Percentiles rank a stretch among this genome's conserved stretches.
Conservation (phyloP, 768 basidiomycete genomes). For the Leccinum obscurum region DNA sequence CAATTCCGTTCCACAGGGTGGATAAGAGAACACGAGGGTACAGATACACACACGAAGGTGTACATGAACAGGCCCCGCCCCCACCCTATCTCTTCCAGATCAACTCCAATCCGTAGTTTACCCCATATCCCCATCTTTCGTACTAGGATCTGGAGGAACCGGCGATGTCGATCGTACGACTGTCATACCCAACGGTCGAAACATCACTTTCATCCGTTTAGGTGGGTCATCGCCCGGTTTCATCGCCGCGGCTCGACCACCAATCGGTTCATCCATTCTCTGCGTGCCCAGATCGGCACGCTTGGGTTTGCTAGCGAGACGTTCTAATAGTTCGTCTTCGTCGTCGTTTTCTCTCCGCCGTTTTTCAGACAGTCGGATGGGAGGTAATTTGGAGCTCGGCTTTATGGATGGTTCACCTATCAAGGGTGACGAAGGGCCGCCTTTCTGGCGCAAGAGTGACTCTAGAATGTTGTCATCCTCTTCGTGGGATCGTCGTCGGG, state of each 20-base stretch:
- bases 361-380: slow-evolving; percentile 64
- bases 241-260: slow-evolving; percentile 22
- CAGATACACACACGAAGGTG: slow-evolving; percentile 10
- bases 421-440: slow-evolving; percentile 41
- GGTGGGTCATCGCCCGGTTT: slow-evolving; percentile 44
- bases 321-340: slow-evolving; percentile 63
- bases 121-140: slow-evolving; percentile 76
- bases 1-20: slow-evolving; percentile 1
- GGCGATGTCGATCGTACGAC: slow-evolving; percentile 38
- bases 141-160: slow-evolving; percentile 59
- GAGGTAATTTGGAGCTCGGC: slow-evolving; percentile 36
- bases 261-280: slow-evolving; percentile 37
- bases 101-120: slow-evolving; percentile 33
- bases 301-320: slow-evolving; percentile 58
- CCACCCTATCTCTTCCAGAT: slow-evolving; percentile 39
- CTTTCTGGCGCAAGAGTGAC: slow-evolving; percentile 43
- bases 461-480: slow-evolving; percentile 61
- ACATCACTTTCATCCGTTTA: slow-evolving; percentile 76
- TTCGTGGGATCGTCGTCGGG: slow-evolving; percentile 43
- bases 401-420: slow-evolving; percentile 29
- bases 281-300: slow-evolving; percentile 50
- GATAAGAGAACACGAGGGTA: slow-evolving; percentile 11
- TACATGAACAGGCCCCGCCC: slow-evolving; percentile 1
- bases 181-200: slow-evolving; percentile 41
- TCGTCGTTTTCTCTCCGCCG: slow-evolving; percentile 72